Conservation (phyloP, 2,329 filamentous ascomycete genomes). For the Xylariaceae sp. region DNA sequence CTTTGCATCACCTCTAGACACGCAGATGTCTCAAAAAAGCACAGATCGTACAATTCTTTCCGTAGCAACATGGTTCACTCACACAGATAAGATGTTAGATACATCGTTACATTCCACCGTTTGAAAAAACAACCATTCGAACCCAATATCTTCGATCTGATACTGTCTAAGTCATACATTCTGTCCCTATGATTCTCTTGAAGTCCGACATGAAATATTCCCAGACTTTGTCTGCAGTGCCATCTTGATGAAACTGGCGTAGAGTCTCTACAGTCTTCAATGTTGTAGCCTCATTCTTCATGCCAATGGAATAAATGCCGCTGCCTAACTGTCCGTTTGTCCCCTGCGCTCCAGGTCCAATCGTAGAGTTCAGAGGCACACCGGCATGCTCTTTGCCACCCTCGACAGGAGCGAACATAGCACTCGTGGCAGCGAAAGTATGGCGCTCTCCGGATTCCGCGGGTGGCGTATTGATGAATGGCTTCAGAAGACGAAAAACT, state of each 20-base stretch:
- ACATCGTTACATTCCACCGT: no score
- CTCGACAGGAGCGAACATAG: conserved; percentile 24
- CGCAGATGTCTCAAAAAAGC: no score
- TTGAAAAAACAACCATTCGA: no score
- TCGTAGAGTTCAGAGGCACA: neutral
- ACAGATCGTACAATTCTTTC: no score
- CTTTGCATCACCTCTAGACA: no score
- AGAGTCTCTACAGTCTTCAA: conserved; percentile 26
- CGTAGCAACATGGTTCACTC: no score
- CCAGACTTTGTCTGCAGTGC: conserved; percentile 30
- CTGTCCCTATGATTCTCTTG: conserved; percentile 2
- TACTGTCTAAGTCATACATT: neutral
- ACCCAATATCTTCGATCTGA: no score
- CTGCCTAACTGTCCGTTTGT: conserved; percentile 3
- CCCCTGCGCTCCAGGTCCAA: neutral
- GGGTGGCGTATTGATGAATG: conserved; percentile 11
- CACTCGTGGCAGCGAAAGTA: conserved; percentile 33
- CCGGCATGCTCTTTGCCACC: neutral
- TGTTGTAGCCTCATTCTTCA: conserved; percentile 2
- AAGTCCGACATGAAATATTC: conserved; percentile 11
- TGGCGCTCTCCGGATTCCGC: conserved; percentile 34
- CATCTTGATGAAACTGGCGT: conserved; percentile 27
- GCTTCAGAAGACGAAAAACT: conserved; percentile 4
- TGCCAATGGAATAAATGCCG: conserved; percentile 6
- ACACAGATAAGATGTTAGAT: no score